phyloP scores from a whole-genome alignment of 2,329 filamentous ascomycete genomes.

The Thelonectria blattea region DNA sequence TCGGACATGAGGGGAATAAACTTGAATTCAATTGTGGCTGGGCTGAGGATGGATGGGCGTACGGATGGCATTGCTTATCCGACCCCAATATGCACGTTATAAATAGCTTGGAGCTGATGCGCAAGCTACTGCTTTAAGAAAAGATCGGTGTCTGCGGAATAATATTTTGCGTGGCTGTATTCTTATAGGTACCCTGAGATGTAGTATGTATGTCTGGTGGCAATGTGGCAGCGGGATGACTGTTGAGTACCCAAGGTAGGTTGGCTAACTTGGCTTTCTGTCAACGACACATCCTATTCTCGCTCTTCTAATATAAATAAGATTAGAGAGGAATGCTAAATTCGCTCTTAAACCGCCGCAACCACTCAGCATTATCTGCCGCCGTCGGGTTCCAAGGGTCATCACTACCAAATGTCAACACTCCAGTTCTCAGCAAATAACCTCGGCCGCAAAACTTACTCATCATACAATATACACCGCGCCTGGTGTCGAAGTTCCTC shows the following conservation, averaged over 20 bases:
- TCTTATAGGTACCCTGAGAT: too few species aligned
- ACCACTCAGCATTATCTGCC: conserved; percentile 63
- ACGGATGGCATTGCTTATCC: too few species aligned
- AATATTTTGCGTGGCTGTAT: too few species aligned
- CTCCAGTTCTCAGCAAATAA: background rate
- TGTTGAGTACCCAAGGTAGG: background rate
- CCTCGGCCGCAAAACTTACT: conserved; percentile 26
- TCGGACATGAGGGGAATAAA: too few species aligned
- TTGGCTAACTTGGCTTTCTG: too few species aligned
- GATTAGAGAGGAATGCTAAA: conserved; percentile 46
- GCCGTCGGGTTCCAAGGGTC: conserved; percentile 65
- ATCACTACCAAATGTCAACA: conserved; percentile 46
- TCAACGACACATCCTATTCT: too few species aligned
- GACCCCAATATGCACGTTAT: too few species aligned
- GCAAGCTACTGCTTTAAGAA: too few species aligned
- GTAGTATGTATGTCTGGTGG: background rate
- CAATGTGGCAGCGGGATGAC: background rate
- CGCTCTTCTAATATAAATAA: background rate
- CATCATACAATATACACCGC: conserved; percentile 42
- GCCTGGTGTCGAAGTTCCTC: conserved; percentile 45
- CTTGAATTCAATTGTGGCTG: too few species aligned
- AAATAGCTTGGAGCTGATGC: too few species aligned
- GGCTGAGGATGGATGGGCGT: too few species aligned
- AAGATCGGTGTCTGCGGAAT: too few species aligned
- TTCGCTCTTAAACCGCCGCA: conserved; percentile 61